These are phyloP conservation scores for Hymenoscyphus fructigenus DNA, from an alignment of 2,329 filamentous ascomycete genomes.

Conservation along the genomic window DNA sequence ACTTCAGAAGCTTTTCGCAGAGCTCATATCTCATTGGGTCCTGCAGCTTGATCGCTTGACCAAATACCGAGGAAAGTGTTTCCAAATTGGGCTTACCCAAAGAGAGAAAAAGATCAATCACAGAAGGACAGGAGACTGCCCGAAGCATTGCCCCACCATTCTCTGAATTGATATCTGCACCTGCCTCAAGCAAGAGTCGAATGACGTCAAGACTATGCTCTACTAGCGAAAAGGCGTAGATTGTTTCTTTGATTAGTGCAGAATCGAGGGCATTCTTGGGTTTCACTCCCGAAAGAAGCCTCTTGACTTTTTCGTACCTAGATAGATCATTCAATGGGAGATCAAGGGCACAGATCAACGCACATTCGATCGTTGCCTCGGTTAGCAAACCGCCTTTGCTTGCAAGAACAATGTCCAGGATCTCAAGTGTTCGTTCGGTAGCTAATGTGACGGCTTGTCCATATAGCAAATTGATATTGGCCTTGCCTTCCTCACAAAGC, in stretches of 20 bases:
- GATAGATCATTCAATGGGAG: slow-evolving; percentile 15
- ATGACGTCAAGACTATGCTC: slow-evolving; percentile 46
- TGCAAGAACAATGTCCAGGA: slow-evolving; percentile 17
- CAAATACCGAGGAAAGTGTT: slow-evolving; percentile 16
- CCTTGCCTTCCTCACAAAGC: slow-evolving; percentile 51
- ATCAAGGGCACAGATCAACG: slow-evolving; percentile 17
- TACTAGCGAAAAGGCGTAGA: slow-evolving; percentile 42
- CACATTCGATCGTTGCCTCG: slow-evolving; percentile 13
- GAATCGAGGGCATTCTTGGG: slow-evolving; percentile 46
- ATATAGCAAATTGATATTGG: slow-evolving; percentile 54
- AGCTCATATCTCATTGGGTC: slow-evolving; percentile 13
- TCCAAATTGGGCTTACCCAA: slow-evolving; percentile 42
- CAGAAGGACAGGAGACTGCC: slow-evolving; percentile 47
- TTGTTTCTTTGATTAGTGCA: slow-evolving; percentile 52
- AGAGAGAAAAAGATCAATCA: slow-evolving; percentile 51
- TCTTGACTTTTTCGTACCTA: slow-evolving; percentile 44
- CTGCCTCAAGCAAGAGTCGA: slow-evolving; percentile 48
- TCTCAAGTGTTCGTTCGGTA: slow-evolving; percentile 6
- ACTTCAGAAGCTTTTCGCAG: slow-evolving; percentile 22
- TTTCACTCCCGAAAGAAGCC: slow-evolving; percentile 45
- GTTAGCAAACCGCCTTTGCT: slow-evolving; percentile 10
- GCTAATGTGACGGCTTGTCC: slow-evolving; percentile 39
- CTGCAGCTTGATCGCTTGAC: slow-evolving; percentile 13
- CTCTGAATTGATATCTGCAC: slow-evolving; percentile 55
- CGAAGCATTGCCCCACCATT: slow-evolving; percentile 52